A percentile compares a stretch with the other conserved stretches of the same genome.
These are phyloP conservation scores for Golubevia sp. DNA, from an alignment of 1,284 basidiomycete species.

Conservation along the genomic window DNA sequence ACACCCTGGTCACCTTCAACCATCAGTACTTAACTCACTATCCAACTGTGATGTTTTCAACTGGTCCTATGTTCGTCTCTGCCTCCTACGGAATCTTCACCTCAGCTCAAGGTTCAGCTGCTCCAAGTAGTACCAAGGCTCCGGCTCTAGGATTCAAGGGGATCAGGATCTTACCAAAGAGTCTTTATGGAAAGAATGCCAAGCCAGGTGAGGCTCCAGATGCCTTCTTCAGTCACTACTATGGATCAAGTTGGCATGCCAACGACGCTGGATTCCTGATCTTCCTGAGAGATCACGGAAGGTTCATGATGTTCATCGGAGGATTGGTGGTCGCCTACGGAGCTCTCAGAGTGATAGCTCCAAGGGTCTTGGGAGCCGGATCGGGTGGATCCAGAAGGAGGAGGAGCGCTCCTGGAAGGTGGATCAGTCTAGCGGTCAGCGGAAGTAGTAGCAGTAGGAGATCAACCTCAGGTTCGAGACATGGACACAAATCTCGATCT, in stretches of 20 bases:
- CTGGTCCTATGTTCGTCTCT: constrained; percentile 69
- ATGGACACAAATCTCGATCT: too few species aligned
- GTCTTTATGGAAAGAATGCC: constrained; percentile 95
- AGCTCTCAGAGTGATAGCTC: not conserved
- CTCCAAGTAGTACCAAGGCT: constrained; percentile 81
- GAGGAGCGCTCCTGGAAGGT: not conserved
- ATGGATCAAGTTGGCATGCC: constrained; percentile 86
- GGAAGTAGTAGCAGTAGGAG: not conserved
- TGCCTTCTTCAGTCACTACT: constrained; percentile 84
- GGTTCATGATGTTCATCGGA: constrained; percentile 30
- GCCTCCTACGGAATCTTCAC: constrained; percentile 50
- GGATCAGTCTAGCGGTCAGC: not conserved
- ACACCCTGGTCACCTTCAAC: constrained; percentile 86
- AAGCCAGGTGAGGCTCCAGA: constrained; percentile 80
- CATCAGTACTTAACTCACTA: constrained; percentile 93
- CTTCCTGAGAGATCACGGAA: constrained; percentile 49
- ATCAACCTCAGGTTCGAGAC: not conserved
- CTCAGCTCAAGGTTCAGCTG: constrained; percentile 81
- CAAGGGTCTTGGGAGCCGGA: not conserved
- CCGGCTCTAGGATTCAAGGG: constrained; percentile 67
- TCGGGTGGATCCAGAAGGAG: not conserved
- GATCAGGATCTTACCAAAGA: constrained; percentile 82
- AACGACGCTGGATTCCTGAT: constrained; percentile 59
- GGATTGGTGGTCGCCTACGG: constrained; percentile 5
- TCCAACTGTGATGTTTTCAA: constrained; percentile 99